Percentiles rank a stretch among this genome's conserved stretches.
Evolutionary conservation across 2,329 filamentous ascomycete genomes (phyloP).

Genomic region (Neofusicoccum sp.): DNA sequence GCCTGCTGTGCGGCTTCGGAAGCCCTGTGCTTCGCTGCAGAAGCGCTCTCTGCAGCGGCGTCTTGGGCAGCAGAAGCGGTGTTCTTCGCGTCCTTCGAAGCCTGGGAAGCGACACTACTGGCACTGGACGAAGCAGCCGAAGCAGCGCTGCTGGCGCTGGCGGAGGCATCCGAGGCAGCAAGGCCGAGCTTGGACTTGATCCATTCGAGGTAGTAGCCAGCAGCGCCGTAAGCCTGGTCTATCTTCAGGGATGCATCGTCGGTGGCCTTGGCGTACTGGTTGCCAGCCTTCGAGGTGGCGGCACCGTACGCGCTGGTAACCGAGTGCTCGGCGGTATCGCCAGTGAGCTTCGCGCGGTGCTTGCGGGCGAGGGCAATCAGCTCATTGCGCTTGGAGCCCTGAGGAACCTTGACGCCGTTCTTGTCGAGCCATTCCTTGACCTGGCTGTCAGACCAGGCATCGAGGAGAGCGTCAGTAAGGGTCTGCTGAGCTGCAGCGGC

Average conservation of each 20-base stretch:
- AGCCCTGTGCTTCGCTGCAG: constrained; percentile 22
- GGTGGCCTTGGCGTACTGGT: constrained; percentile 74
- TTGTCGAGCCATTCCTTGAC: constrained; percentile 93
- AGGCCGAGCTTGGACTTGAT: constrained; percentile 47
- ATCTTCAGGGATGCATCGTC: constrained; percentile 62
- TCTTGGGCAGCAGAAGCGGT: constrained; percentile 32
- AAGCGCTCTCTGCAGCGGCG: constrained; percentile 32
- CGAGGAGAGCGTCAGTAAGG: constrained; percentile 78
- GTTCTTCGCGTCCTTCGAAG: constrained; percentile 33
- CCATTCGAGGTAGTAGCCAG: constrained; percentile 39
- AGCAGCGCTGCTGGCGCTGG: constrained; percentile 34
- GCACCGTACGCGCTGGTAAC: constrained; percentile 44
- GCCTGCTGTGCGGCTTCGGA: constrained; percentile 30
- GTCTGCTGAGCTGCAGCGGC: constrained; percentile 64
- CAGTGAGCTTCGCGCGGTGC: constrained; percentile 70
- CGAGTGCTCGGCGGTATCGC: constrained; percentile 55
- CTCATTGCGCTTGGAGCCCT: constrained; percentile 88
- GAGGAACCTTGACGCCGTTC: constrained; percentile 84
- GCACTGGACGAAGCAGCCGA: constrained; percentile 33
- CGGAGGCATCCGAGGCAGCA: constrained; percentile 36
- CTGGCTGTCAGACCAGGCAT: constrained; percentile 85
- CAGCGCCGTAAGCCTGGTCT: constrained; percentile 61
- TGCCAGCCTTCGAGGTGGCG: constrained; percentile 59
- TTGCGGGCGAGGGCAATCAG: constrained; percentile 85
- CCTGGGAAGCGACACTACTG: constrained; percentile 32